Evolutionary conservation across 305 asterid species (phyloP), one percentile per base, ranked within the genome.

Genomic region (Solanum chacoense): DNA sequence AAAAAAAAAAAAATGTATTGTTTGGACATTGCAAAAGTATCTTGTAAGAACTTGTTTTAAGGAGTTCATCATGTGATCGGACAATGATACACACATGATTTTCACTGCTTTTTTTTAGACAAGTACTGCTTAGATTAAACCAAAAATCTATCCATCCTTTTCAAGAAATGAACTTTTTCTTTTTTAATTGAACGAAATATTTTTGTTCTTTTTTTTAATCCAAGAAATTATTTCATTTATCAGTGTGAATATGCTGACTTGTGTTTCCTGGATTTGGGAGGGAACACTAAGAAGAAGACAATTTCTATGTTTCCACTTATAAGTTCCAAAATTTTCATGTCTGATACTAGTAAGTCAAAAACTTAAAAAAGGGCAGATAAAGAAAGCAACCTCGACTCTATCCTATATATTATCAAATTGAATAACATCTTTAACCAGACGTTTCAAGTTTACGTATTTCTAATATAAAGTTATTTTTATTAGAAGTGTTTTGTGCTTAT

Each of bases 201-300:
- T 18, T 55, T 20, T 20, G 22, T 50, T 55, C 67, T 3, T 18
- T 74, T 73, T 74, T 2, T 74, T 18, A 74, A 32, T 74, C 36
- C 14, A 18, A 31, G 8, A 74, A 32, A 74, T 74, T 4, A 74
- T 74, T 32, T 74, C 26, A 16, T 74, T 74, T 4, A 18, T 10
- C 72, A 83, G 86, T 83, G 36, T 83, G 73, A 83, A 83, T 45
- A 69, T 31, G 86, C 5, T 83, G 86, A 83, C 86, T 83, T 83
- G 3, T 36, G 13, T 78, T 78, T 78, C 3, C 20, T 29, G 5
- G 40, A 50, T 83, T 50, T 45, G 86, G 71, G 11, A 45, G 72
- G 59, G 16, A 80, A 81, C 69, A 81, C 20, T 81, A 1, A 81
- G 20, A 81, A 83, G 65, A 83, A 45, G 22, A 83, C 73, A 45